Evolutionary conservation across 2,329 filamentous ascomycete genomes (phyloP).

Genomic region (Beauveria caledonica): DNA sequence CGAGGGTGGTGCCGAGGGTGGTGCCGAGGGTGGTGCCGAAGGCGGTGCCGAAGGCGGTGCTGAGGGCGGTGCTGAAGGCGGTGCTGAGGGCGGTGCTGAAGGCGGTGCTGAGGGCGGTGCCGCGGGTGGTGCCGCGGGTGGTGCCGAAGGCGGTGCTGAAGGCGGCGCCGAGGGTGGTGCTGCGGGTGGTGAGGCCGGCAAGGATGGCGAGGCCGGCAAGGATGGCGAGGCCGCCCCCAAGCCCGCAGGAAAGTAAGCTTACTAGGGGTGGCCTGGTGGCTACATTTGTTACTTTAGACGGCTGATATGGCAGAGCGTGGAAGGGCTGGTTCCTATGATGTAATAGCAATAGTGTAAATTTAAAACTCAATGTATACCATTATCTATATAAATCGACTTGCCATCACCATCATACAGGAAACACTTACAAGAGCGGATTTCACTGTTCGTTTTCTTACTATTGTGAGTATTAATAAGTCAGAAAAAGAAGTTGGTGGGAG

Average conservation of each 20-base stretch:
- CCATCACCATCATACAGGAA: no score
- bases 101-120: background rate
- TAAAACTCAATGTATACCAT: background rate
- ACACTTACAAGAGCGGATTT: no score
- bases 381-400: no score
- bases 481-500: background rate
- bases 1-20: background rate
- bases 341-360: slow-evolving; percentile 1
- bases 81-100: background rate
- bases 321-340: background rate
- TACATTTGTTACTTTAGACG: no score
- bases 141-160: no score
- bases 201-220: no score
- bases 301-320: background rate
- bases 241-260: no score
- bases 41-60: background rate
- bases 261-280: no score
- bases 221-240: no score
- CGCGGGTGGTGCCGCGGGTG: background rate
- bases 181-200: no score
- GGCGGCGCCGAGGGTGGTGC: background rate
- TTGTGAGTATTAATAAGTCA: background rate
- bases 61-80: background rate
- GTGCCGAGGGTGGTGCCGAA: background rate
- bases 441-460: no score